Percentiles rank a stretch among this genome's conserved stretches.
phyloP scores from a whole-genome alignment of 768 basidiomycete genomes.

The Leccinum arenicola region DNA sequence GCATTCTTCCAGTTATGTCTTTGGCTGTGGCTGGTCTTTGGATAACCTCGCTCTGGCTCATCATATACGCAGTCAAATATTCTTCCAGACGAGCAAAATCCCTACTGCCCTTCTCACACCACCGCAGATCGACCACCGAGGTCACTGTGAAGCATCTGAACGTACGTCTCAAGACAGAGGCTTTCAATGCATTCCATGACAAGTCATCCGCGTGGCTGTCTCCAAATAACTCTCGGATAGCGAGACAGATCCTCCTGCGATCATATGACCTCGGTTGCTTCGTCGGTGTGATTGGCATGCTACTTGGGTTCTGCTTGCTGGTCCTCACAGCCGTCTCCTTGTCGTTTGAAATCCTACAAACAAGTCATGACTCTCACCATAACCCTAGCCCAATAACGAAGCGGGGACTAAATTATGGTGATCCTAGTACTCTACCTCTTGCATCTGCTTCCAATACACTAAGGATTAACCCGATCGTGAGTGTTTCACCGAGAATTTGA shows the following conservation, averaged over 20 bases:
- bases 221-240: conserved; percentile 22
- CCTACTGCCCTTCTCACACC: conserved; percentile 21
- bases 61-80: conserved; percentile 26
- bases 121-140: conserved; percentile 18
- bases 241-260: conserved; percentile 27
- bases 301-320: conserved; percentile 39
- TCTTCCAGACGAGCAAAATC: conserved; percentile 13
- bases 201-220: conserved; percentile 36
- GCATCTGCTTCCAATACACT: conserved; percentile 2
- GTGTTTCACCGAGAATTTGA: conserved; percentile 5
- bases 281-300: conserved; percentile 47
- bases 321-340: conserved; percentile 32
- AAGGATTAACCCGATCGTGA: conserved; percentile 32
- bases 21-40: conserved; percentile 19
- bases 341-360: conserved; percentile 13
- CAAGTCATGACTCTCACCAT: background rate
- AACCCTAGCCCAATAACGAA: conserved; percentile 9
- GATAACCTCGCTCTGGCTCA: conserved; percentile 23
- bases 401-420: conserved; percentile 12
- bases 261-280: conserved; percentile 53
- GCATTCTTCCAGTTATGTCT: conserved; percentile 18
- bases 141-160: conserved; percentile 27
- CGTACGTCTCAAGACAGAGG: conserved; percentile 45
- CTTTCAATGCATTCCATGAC: conserved; percentile 51
- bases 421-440: background rate